Conservation (phyloP, 768 basidiomycete species). For the Mycena capillaripes region DNA sequence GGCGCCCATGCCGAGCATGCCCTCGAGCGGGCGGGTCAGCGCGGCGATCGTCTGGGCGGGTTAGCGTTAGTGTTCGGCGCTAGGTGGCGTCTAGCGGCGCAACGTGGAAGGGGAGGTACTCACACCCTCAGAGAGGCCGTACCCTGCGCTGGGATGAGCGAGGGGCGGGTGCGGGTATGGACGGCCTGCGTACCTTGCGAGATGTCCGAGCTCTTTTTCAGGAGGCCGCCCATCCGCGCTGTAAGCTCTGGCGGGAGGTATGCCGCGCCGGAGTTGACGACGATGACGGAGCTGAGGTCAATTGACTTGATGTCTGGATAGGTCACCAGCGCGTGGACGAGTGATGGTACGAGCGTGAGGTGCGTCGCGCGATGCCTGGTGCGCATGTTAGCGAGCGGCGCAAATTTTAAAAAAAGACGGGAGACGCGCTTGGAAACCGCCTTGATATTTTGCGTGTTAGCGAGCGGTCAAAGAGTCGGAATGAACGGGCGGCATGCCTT, state of each 20-base stretch:
- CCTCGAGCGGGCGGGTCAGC: slow-evolving; percentile 58
- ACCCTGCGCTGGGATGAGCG: slow-evolving; percentile 59
- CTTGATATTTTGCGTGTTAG: slow-evolving; percentile 62
- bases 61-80: neutral
- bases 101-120: slow-evolving; percentile 48
- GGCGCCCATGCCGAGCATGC: slow-evolving; percentile 50
- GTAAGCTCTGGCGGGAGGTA: slow-evolving; percentile 74
- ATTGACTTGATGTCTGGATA: slow-evolving; percentile 62
- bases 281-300: slow-evolving; percentile 66
- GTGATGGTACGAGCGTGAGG: slow-evolving; percentile 70
- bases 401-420: neutral
- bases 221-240: slow-evolving; percentile 53
- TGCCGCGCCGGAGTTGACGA: slow-evolving; percentile 70
- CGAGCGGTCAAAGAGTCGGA: too few species aligned
- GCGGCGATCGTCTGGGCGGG: slow-evolving; percentile 67
- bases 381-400: neutral
- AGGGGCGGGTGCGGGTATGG: neutral
- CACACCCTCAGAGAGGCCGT: slow-evolving; percentile 81
- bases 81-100: too few species aligned
- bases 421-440: slow-evolving; percentile 70
- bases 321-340: slow-evolving; percentile 75
- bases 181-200: slow-evolving; percentile 60
- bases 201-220: slow-evolving; percentile 51
- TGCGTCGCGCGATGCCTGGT: slow-evolving; percentile 68
- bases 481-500: too few species aligned